Evolutionary conservation across 2,329 filamentous ascomycete genomes (phyloP).

Genomic region (Verticillium zaregamsianum): DNA sequence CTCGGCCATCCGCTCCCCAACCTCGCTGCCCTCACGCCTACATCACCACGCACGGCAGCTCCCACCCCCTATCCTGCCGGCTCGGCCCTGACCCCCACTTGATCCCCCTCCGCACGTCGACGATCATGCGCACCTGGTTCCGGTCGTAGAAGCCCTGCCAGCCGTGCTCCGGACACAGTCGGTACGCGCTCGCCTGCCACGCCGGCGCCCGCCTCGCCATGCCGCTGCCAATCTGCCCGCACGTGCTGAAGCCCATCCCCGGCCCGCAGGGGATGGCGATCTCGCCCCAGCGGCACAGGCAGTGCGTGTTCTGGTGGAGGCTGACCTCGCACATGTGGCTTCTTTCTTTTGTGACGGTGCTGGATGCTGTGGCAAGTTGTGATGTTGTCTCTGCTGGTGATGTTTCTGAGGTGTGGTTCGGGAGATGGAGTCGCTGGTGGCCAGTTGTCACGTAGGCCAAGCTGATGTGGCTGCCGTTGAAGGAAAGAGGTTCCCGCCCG

Average conservation of each 20-base stretch:
- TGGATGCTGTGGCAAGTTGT: neutral
- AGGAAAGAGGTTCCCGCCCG: neutral
- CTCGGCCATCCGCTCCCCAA: neutral
- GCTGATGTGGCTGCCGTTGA: neutral
- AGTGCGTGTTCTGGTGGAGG: constrained; percentile 43
- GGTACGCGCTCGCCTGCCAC: constrained; percentile 28
- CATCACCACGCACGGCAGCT: constrained; percentile 32
- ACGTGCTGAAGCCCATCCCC: constrained; percentile 46
- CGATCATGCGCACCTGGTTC: constrained; percentile 43
- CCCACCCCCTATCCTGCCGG: constrained; percentile 29
- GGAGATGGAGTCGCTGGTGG: neutral
- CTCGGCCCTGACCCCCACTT: constrained; percentile 44
- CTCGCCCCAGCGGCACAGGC: constrained; percentile 49
- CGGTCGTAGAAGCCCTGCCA: constrained; percentile 39
- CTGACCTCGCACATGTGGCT: constrained; percentile 42
- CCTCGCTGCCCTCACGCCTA: constrained; percentile 16
- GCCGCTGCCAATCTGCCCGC: constrained; percentile 29
- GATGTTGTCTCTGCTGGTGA: neutral
- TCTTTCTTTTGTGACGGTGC: neutral
- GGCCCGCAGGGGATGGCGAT: constrained; percentile 43
- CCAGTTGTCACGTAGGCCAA: neutral
- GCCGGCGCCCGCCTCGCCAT: constrained; percentile 29
- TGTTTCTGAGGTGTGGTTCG: neutral
- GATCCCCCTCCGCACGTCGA: constrained; percentile 35
- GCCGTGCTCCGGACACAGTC: constrained; percentile 38